Conservation (phyloP, 768 basidiomycete genomes). For the Cystobasidium tubakii region DNA sequence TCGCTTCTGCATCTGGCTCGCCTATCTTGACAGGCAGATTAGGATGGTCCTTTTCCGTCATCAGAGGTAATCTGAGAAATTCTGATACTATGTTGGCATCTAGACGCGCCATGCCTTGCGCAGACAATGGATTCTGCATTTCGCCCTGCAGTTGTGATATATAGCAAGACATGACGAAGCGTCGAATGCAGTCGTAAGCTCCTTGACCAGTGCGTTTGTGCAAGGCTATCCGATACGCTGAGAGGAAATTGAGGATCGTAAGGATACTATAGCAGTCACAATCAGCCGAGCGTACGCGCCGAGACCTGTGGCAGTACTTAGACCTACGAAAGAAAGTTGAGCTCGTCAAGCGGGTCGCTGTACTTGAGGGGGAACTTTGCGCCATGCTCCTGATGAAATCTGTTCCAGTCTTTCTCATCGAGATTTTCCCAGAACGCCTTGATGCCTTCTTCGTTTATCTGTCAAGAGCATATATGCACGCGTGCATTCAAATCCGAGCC, state of each 20-base stretch:
- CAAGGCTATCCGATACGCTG: slow-evolving; percentile 33
- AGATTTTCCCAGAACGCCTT: slow-evolving; percentile 11
- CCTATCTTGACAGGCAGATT: slow-evolving; percentile 37
- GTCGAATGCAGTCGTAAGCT: slow-evolving; percentile 35
- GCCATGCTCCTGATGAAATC: slow-evolving; percentile 33
- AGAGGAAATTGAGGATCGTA: slow-evolving; percentile 36
- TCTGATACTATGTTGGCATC: slow-evolving; percentile 23
- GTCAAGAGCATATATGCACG: neutral
- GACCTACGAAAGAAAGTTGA: slow-evolving; percentile 36
- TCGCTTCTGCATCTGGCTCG: slow-evolving; percentile 33
- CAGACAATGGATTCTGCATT: neutral
- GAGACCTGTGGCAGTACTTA: neutral
- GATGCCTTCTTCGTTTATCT: slow-evolving; percentile 19
- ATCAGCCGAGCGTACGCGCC: neutral
- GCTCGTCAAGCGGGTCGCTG: slow-evolving; percentile 28
- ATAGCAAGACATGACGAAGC: slow-evolving; percentile 33
- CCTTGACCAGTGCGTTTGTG: slow-evolving; percentile 35
- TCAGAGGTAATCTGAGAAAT: slow-evolving; percentile 11
- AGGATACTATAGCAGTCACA: slow-evolving; percentile 14
- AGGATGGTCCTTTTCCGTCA: slow-evolving; percentile 34
- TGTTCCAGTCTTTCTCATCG: slow-evolving; percentile 16
- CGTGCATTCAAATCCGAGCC: neutral
- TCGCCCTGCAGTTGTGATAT: slow-evolving; percentile 16
- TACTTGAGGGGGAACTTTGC: slow-evolving; percentile 36
- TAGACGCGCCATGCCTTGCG: slow-evolving; percentile 33